Evolutionary conservation across 345 rosid species (phyloP), one percentile per base, ranked within the genome.

Genomic region (Gynandropsis gynandra): DNA sequence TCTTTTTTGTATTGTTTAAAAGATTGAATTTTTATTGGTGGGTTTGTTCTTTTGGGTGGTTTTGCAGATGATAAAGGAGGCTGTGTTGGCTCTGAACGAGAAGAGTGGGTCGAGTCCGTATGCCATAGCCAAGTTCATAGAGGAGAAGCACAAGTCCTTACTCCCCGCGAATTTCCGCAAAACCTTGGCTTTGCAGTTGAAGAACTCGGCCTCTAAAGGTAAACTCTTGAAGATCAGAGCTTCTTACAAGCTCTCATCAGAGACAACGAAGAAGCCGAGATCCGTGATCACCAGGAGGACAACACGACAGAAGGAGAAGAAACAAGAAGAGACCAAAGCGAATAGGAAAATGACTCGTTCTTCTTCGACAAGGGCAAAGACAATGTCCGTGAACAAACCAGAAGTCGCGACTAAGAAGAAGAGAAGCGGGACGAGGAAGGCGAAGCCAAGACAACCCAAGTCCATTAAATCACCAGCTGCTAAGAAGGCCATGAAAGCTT

Each of bases 71-170:
- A 79, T 85, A 29, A 72, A 72, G 65, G 95, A 89, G 41, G 92
- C 95, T 4, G 58, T 89, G 9, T 19, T 65, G 75, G 77, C 65
- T 10, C 47, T 82, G 64, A 70, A 74, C 42, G 93, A 89, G 36
- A 83, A 77, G 60, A 70, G 77, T 14, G 97, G 97, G 16, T 85
- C 93, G 0, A 89, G 97, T 51, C 89, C 89, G 0, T 79, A 81
- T 61, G 95, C 87, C 7, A 81, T 89, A 62, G 85, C 82, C 9
- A 85, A 85, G 69, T 67, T 67, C 73, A 81, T 89, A 79, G 89
- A 81, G 37, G 85, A 69, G 62, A 80, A 85, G 66, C 79, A 85
- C 77, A 83, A 82, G 34, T 60, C 87, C 1, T 71, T 63, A 14
- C 76, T 89, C 0, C 95, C 97, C 0, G 72, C 70, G 24, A 89